phyloP scores from a whole-genome alignment of 768 basidiomycete genomes.

The Boletus tylopilopsis region DNA sequence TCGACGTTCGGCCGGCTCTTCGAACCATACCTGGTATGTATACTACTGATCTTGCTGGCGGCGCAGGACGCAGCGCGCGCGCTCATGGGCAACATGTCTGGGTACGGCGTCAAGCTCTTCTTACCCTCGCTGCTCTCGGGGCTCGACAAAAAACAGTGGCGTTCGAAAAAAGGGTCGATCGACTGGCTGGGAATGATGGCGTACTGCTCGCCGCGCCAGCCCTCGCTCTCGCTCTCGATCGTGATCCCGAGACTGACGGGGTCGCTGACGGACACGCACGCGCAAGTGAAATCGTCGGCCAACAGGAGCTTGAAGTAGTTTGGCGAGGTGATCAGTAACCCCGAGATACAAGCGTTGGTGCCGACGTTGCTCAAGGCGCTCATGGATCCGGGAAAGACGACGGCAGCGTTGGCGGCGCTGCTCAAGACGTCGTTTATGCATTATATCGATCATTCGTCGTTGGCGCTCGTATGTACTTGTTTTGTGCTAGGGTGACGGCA shows the following conservation, averaged over 20 bases:
- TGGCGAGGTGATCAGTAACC: constrained; percentile 97
- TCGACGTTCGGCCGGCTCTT: constrained; percentile 84
- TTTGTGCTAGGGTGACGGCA: background rate
- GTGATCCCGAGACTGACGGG: constrained; percentile 95
- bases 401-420: constrained; percentile 77
- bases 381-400: constrained; percentile 90
- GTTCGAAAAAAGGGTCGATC: constrained; percentile 96
- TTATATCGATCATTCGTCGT: constrained; percentile 94
- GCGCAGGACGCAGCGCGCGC: constrained; percentile 87
- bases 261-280: constrained; percentile 95
- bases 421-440: constrained; percentile 96
- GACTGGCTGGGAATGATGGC: constrained; percentile 98
- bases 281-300: constrained; percentile 89
- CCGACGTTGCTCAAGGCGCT: constrained; percentile 89
- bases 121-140: constrained; percentile 86
- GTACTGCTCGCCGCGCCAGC: constrained; percentile 92
- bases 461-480: constrained; percentile 70
- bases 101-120: constrained; percentile 94
- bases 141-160: constrained; percentile 97
- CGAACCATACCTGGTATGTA: constrained; percentile 86
- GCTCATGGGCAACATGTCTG: constrained; percentile 94
- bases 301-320: constrained; percentile 97
- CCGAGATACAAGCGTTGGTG: constrained; percentile 90
- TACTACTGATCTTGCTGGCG: constrained; percentile 83
- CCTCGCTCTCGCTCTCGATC: constrained; percentile 91